Base-by-base conservation (phyloP, 768 basidiomycete genomes). In the Candolleomyces eurysporus region DNA sequence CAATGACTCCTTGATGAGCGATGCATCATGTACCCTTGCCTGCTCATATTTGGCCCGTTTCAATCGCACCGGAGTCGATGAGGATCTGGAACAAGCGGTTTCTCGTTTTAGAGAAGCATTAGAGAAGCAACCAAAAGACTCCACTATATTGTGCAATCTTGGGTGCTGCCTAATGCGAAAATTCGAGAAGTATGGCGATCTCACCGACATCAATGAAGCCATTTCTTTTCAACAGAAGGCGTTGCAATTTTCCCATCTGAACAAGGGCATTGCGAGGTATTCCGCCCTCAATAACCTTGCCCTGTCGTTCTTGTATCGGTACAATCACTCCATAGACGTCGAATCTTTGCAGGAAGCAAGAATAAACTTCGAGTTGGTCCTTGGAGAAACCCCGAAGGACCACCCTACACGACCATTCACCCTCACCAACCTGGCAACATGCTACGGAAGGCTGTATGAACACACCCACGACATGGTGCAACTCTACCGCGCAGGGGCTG, bases 191-290 rank as follows among this genome's bases (percentile, higher is more conserved):
- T 6, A 8, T 36, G 32, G 54, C 22, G 50, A 65, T 13, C 53
- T 62, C 3, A 22, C 55, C 16, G 65, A 68, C 48, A 53, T 67
- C 51, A 39, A 58, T 9, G 40, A 62, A 19, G 65, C 68, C 7
- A 65, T 69, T 26, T 14, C 30, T 32, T 30, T 17, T 9, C 30
- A 32, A 16, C 57, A 57, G 56, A 57, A 57, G 36, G 62, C 66
- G 16, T 48, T 68, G 3, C 46, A 58, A 17, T 31, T 65, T 7
- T 57, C 58, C 10, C 52, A 22, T 22, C 57, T 57, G 4, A 22
- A 52, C 11, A 58, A 60, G 0, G 53, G 61, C 56, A 43, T 48
- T 9, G 48, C 51, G 14, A 53, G 56, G 46, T 32, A 22, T 9
- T 32, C 46, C 5, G 30, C 21, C 30, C 46, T 65, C 30, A 59